phyloP scores from a whole-genome alignment of 345 rosid genomes.

The Gossypium stocksii region DNA sequence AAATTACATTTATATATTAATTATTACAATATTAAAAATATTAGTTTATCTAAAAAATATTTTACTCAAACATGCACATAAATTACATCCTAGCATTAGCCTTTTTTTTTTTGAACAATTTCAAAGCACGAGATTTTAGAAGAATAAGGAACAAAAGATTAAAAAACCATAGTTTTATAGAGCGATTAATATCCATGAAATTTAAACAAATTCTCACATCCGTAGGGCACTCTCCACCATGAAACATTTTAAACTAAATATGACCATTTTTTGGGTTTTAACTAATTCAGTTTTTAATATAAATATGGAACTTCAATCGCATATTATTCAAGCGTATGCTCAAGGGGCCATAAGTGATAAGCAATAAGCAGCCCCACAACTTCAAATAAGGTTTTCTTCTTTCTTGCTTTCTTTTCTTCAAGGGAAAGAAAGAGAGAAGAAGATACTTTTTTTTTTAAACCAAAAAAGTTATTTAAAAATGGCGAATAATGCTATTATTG shows the following conservation, averaged over 20 bases:
- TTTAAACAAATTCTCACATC: not conserved
- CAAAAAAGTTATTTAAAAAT: not conserved
- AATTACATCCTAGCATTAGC: too few species aligned
- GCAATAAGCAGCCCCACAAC: conserved; percentile 15
- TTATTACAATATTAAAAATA: too few species aligned
- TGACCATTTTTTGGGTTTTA: not conserved
- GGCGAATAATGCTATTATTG: conserved; percentile 41
- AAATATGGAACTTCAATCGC: not conserved
- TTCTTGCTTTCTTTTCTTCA: not conserved
- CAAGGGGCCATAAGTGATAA: conserved; percentile 17
- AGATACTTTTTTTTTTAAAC: not conserved
- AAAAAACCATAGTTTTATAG: too few species aligned
- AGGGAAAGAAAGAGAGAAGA: not conserved
- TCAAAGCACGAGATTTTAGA: too few species aligned
- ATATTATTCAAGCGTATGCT: conserved; percentile 13
- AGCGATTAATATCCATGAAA: too few species aligned
- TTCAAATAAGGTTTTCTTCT: not conserved
- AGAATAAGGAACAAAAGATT: too few species aligned
- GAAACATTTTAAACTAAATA: not conserved
- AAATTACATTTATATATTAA: too few species aligned
- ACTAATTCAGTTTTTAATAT: not conserved
- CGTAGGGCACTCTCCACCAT: not conserved
- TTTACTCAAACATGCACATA: too few species aligned
- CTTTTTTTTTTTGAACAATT: too few species aligned
- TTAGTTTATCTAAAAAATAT: too few species aligned